Conservation (phyloP, 176 grass and related monocot species). For the Oryza longistaminata region DNA sequence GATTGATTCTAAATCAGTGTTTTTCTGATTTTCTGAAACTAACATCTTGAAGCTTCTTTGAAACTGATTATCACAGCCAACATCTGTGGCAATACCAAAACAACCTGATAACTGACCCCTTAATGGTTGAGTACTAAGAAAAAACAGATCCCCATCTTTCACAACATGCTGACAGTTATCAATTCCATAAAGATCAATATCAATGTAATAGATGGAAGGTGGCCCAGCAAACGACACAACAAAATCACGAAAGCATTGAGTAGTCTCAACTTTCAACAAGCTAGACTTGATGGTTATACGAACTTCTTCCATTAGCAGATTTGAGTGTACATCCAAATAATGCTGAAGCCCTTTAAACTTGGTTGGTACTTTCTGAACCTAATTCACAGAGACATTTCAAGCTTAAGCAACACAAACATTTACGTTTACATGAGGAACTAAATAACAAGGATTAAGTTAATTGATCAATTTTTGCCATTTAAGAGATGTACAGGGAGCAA, state of each 20-base stretch:
- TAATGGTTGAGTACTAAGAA: not conserved
- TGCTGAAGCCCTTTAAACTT: not conserved
- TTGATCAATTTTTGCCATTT: no score
- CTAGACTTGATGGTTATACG: not conserved
- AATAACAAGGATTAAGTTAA: no score
- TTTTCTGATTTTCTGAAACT: not conserved
- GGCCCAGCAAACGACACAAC: not conserved
- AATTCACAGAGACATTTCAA: not conserved
- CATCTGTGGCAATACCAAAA: not conserved
- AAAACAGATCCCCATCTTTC: not conserved
- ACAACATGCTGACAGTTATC: not conserved
- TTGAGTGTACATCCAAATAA: not conserved
- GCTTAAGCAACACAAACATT: no score
- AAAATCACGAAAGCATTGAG: not conserved
- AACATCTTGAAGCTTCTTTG: not conserved
- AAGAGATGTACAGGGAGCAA: no score
- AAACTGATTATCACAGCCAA: not conserved
- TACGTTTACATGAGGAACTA: no score
- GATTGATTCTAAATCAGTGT: not conserved
- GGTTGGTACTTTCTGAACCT: not conserved
- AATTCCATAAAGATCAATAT: not conserved
- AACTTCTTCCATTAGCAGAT: not conserved
- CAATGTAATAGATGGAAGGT: not conserved
- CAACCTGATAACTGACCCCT: not conserved
- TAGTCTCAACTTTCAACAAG: not conserved